Evolutionary conservation across 2,329 filamentous ascomycete genomes (phyloP), one percentile per base, ranked within the genome.

Genomic region (Colletotrichum sojae): DNA sequence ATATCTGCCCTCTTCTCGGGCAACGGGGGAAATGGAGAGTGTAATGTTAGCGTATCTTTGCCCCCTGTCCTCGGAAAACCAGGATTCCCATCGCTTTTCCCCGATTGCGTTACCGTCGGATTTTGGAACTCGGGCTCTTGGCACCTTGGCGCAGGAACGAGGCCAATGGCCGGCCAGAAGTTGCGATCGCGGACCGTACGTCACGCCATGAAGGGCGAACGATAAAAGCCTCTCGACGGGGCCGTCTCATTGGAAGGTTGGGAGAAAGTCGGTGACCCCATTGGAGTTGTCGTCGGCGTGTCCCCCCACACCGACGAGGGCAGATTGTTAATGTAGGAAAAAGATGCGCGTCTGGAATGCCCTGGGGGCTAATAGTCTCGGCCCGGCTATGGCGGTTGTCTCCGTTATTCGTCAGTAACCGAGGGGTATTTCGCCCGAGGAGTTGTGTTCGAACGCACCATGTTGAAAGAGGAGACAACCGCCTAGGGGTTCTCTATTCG

Each of bases 31-130:
- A 22, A 10, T 43, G 49, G 20, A 25, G 40, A 9, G 51, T 13
- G 22, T 53, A n/a, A n/a, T 48, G 43, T 18, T 46, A n/a, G 18
- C 15, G 43, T n/a, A 46, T 20, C 55, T 43, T 46, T 22, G 10
- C 12, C 55, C 39, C 18, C 15, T 5, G 6, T 31, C 62, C 25
- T 18, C 25, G 10, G 10, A 16, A 36, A 43, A 49, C 45, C 18
- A 63, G 39, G 53, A 57, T 49, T 52, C 36, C 46, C 62, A 48
- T 56, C 52, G 25, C 16, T 52, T 46, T 46, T 61, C 56, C 67
- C 63, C 45, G 20, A 69, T 69, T 53, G 67, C 67, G 67, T 67
- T 67, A 69, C 55, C 45, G 62, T n/a, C 15, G 51, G 67, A 4
- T 61, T 20, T 52, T 61, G 51, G 61, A 56, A 39, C 13, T 36